Evolutionary conservation across 2,329 filamentous ascomycete species (phyloP).

Genomic region (Aspergillus spinulosporus): DNA sequence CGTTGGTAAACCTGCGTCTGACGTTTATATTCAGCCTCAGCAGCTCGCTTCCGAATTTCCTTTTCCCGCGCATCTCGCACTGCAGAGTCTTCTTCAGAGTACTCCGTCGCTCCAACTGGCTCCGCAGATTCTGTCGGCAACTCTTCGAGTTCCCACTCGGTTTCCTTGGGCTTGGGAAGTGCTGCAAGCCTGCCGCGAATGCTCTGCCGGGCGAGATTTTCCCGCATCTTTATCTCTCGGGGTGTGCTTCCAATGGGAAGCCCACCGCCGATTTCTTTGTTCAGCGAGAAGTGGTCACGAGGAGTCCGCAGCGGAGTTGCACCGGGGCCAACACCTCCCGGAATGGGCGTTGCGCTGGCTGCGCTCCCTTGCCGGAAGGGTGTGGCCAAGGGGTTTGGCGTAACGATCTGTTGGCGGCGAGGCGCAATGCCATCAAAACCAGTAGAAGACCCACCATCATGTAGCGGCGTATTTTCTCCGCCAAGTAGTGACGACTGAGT

Average conservation of each 20-base stretch:
- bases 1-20: slow-evolving; percentile 91
- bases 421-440: slow-evolving; percentile 85
- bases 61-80: slow-evolving; percentile 72
- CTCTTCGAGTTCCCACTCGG: slow-evolving; percentile 85
- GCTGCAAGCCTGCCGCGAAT: slow-evolving; percentile 67
- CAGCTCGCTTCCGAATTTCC: slow-evolving; percentile 61
- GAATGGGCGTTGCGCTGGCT: slow-evolving; percentile 65
- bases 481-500: slow-evolving; percentile 92
- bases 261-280: slow-evolving; percentile 66
- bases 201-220: slow-evolving; percentile 67
- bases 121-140: slow-evolving; percentile 80
- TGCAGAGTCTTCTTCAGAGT: slow-evolving; percentile 67
- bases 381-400: slow-evolving; percentile 92
- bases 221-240: slow-evolving; percentile 69
- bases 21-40: slow-evolving; percentile 70
- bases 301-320: slow-evolving; percentile 86
- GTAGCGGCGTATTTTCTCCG: slow-evolving; percentile 87
- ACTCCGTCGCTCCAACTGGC: slow-evolving; percentile 48
- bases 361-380: slow-evolving; percentile 70
- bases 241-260: slow-evolving; percentile 73
- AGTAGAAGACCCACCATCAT: slow-evolving; percentile 78
- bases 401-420: slow-evolving; percentile 76
- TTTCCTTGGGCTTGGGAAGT: slow-evolving; percentile 88
- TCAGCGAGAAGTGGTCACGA: slow-evolving; percentile 82
- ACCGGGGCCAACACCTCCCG: slow-evolving; percentile 62